Evolutionary conservation across 768 basidiomycete species (phyloP).

Genomic region (Auricularia auricula-judae): DNA sequence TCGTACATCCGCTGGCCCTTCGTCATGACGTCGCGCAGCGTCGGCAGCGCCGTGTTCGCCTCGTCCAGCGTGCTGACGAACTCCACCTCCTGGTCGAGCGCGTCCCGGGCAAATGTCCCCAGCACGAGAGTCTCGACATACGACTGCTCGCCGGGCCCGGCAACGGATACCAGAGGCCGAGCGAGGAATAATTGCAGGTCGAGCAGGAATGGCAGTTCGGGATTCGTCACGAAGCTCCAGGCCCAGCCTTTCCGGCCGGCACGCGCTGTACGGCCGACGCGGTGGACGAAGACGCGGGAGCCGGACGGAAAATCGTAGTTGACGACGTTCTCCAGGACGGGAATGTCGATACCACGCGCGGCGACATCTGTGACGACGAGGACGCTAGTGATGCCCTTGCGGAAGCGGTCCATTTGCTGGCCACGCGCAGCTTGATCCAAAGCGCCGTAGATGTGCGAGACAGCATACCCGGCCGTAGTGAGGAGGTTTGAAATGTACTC

Average conservation of each 20-base stretch:
- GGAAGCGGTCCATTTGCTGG: constrained; percentile 85
- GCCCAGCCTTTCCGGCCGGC: constrained; percentile 94
- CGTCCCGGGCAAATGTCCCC: constrained; percentile 71
- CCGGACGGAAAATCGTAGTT: constrained; percentile 98
- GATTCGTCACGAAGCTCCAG: constrained; percentile 82
- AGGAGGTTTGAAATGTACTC: constrained; percentile 83
- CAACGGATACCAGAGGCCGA: constrained; percentile 54
- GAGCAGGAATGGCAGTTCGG: constrained; percentile 81
- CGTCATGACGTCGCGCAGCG: constrained; percentile 70
- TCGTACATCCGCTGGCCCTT: constrained; percentile 92
- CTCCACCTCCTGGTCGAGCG: constrained; percentile 76
- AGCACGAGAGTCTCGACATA: constrained; percentile 69
- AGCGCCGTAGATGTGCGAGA: constrained; percentile 92
- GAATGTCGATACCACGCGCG: constrained; percentile 96
- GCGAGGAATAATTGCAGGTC: constrained; percentile 91
- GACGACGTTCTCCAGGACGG: constrained; percentile 89
- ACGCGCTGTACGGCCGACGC: constrained; percentile 92
- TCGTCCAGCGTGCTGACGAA: constrained; percentile 58
- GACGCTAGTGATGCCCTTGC: constrained; percentile 64
- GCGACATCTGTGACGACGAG: constrained; percentile 97
- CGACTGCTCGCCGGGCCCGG: constrained; percentile 40
- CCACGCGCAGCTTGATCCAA: constrained; percentile 86
- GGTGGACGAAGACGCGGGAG: constrained; percentile 87
- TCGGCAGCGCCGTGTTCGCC: constrained; percentile 49
- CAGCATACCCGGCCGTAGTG: constrained; percentile 69